These are phyloP conservation scores for Sporormia fimetaria DNA, from an alignment of 495 filamentous ascomycete species.

Conservation along the genomic window DNA sequence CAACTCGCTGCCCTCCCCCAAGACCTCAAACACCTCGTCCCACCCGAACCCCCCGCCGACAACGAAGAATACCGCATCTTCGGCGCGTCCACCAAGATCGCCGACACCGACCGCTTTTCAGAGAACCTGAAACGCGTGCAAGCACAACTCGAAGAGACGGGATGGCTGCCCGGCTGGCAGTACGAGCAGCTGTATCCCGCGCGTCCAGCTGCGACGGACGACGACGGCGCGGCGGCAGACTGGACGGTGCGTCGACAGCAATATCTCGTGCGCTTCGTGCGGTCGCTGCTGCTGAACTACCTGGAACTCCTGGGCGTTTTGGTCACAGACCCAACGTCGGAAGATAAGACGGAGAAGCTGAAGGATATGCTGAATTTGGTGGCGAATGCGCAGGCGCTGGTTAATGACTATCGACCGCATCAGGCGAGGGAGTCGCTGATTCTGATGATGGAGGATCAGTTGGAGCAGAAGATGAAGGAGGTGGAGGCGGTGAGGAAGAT, in stretches of 20 bases:
- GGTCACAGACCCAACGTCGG: constrained; percentile 6
- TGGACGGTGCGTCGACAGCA: constrained; percentile 54
- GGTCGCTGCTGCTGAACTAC: constrained; percentile 74
- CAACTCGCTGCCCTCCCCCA: constrained; percentile 51
- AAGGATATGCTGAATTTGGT: constrained; percentile 66
- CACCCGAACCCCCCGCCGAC: constrained; percentile 56
- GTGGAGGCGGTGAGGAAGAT: constrained; percentile 62
- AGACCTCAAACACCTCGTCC: constrained; percentile 68
- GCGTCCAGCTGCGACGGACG: constrained; percentile 33
- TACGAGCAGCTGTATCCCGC: constrained; percentile 58
- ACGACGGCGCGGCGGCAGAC: constrained; percentile 34
- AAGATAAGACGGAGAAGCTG: constrained; percentile 43
- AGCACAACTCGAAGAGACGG: constrained; percentile 44
- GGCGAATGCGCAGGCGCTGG: constrained; percentile 77
- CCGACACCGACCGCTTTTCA: constrained; percentile 17
- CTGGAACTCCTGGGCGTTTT: constrained; percentile 37
- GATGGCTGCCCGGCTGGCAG: constrained; percentile 52
- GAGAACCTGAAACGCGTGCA: background rate
- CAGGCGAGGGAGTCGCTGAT: constrained; percentile 88
- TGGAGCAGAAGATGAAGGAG: constrained; percentile 63
- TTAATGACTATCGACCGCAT: constrained; percentile 93
- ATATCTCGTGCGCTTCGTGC: constrained; percentile 66
- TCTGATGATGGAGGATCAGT: constrained; percentile 79
- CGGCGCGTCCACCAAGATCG: constrained; percentile 37
- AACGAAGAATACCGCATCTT: constrained; percentile 67